Evolutionary conservation across 768 basidiomycete genomes (phyloP), one percentile per base, ranked within the genome.

Genomic region (Rhizopogon vinicolor): DNA sequence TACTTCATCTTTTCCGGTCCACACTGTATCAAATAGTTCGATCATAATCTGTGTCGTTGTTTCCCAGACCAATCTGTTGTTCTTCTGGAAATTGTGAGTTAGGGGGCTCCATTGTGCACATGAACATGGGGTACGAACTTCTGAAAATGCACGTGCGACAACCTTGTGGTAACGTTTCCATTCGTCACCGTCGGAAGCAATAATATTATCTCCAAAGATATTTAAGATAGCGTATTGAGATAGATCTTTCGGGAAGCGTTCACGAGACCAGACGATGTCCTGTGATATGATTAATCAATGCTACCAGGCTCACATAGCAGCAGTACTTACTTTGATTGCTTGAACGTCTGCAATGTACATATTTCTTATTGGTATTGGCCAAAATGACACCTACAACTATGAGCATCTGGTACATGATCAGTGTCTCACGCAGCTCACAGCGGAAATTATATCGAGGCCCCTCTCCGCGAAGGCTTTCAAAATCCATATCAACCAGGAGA

Each of bases 141-240:
- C 68, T 65, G 82, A 81, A 64, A 87, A 87, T 0, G 84, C 79
- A n/a, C 85, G 84, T 1, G 82, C 82, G 16, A 78, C 70, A 42
- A 87, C 77, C 63, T 81, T 84, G 44, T 85, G 69, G 58, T 84
- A 84, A 33, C 78, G 77, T 65, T 85, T 85, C 85, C 85, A 88
- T 56, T 81, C 75, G 3, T 82, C 78, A 18, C 79, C 82, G 60
- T 87, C 86, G 0, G 82, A 80, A 2, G 75, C 78, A 16, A 88
- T 76, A 42, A 87, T 82, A 58, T 87, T 89, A 5, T 63, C 62
- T 7, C 86, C 86, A 62, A 78, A 87, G 53, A 83, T 72, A 0
- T 67, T 55, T 16, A 87, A 66, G 14, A 72, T 57, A 1, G 44
- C 57, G 59, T 87, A 87, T 28, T 72, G 62, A 3, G 76, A 58